phyloP scores from a whole-genome alignment of 2,329 filamentous ascomycete species.

The Elsinoe batatas region DNA sequence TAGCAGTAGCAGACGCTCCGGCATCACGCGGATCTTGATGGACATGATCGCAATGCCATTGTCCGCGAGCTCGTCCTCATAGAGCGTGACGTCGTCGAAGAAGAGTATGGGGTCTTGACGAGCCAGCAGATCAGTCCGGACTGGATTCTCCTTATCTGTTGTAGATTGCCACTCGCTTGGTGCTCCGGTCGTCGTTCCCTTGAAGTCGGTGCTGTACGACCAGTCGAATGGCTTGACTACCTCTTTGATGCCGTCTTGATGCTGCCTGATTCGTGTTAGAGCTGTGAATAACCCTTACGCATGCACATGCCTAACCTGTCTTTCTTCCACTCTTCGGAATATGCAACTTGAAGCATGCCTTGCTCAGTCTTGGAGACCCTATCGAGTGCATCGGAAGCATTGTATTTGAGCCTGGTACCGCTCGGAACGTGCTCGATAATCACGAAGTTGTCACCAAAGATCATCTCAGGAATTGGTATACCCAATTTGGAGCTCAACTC shows the following conservation, averaged over 20 bases:
- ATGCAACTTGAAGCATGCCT: constrained; percentile 85
- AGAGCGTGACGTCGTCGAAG: constrained; percentile 91
- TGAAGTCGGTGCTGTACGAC: constrained; percentile 89
- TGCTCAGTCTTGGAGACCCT: constrained; percentile 86
- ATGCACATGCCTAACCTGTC: constrained; percentile 47
- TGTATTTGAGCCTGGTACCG: constrained; percentile 74
- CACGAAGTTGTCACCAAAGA: constrained; percentile 91
- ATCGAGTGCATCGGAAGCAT: constrained; percentile 78
- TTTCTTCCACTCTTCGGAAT: constrained; percentile 79
- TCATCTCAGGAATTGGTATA: constrained; percentile 95
- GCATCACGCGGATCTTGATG: constrained; percentile 89
- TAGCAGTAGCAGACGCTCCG: constrained; percentile 73
- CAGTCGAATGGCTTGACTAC: constrained; percentile 96
- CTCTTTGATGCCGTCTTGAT: constrained; percentile 78
- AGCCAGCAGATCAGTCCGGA: constrained; percentile 79
- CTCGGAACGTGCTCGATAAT: constrained; percentile 60
- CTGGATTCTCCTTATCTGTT: constrained; percentile 39
- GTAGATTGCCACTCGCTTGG: constrained; percentile 21
- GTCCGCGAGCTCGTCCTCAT: constrained; percentile 95
- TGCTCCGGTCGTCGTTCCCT: constrained; percentile 49
- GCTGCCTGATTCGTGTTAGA: constrained; percentile 45
- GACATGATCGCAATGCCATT: constrained; percentile 88
- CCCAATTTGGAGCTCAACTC: constrained; percentile 66
- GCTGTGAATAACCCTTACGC: neutral
- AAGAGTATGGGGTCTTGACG: constrained; percentile 89